phyloP scores from a whole-genome alignment of 257 asterid species.

The Solanum sparsipilum region DNA sequence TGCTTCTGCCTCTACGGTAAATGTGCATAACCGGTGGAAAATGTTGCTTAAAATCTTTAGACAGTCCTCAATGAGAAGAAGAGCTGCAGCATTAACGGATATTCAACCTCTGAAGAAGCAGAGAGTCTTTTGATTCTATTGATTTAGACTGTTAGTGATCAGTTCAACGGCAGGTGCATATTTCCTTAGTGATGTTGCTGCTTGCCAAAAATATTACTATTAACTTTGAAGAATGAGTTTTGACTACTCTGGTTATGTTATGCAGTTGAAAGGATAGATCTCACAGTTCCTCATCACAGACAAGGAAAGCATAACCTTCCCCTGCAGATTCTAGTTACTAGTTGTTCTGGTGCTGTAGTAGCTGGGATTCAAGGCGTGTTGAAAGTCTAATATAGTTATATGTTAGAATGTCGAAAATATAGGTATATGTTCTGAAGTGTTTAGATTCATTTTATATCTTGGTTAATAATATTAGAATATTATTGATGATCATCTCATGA shows the following conservation, averaged over 20 bases:
- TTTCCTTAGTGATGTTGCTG: neutral
- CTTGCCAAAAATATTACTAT: neutral
- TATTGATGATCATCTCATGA: neutral
- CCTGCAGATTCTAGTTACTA: neutral
- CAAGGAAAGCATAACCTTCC: neutral
- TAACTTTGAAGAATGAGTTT: neutral
- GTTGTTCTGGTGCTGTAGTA: neutral
- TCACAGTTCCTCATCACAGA: neutral
- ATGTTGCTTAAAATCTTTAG: neutral
- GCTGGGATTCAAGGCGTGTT: neutral
- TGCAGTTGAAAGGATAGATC: neutral
- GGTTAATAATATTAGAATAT: neutral
- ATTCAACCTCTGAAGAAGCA: conserved; percentile 7
- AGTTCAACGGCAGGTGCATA: neutral
- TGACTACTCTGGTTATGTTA: neutral
- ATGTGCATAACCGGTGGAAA: conserved; percentile 1
- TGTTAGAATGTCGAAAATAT: neutral
- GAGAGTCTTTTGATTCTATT: neutral
- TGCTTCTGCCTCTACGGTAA: neutral
- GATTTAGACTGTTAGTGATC: neutral
- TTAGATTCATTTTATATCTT: neutral
- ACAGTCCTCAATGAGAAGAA: neutral
- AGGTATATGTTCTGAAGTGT: neutral
- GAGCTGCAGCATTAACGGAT: neutral
- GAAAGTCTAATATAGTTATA: neutral